Evolutionary conservation across 306 rosid species (phyloP).

Genomic region (Spatholobus suberectus): DNA sequence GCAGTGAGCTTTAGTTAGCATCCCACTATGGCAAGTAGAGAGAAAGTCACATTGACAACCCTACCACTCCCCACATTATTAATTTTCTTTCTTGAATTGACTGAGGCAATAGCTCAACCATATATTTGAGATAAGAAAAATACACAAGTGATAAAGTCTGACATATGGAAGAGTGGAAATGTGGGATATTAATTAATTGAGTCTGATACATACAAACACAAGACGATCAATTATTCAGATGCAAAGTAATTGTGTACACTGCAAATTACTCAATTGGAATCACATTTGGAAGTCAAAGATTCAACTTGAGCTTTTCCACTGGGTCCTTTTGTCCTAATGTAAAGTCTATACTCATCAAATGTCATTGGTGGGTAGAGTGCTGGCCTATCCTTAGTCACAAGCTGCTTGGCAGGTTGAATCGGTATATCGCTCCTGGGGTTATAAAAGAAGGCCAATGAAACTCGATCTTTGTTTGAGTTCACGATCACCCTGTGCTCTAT

Average conservation of each 20-base stretch:
- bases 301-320: slow-evolving; percentile 78
- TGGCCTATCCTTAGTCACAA: slow-evolving; percentile 63
- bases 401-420: slow-evolving; percentile 67
- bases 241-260: not conserved
- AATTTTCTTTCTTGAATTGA: slow-evolving; percentile 14
- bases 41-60: not conserved
- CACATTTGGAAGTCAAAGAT: slow-evolving; percentile 49
- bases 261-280: not conserved
- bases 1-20: not conserved
- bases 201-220: not conserved
- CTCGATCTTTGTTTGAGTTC: slow-evolving; percentile 70
- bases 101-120: not conserved
- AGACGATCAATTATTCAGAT: slow-evolving; percentile 14
- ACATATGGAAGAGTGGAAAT: not conserved
- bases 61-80: slow-evolving; percentile 5
- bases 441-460: slow-evolving; percentile 84
- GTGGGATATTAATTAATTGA: not conserved
- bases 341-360: slow-evolving; percentile 74
- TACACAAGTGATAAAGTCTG: no score
- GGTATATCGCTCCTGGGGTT: slow-evolving; percentile 71
- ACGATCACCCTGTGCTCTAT: slow-evolving; percentile 86
- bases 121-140: not conserved
- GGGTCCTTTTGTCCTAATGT: slow-evolving; percentile 71
- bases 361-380: slow-evolving; percentile 72
- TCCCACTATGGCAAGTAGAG: not conserved